Evolutionary conservation across 2,329 filamentous ascomycete species (phyloP).

Genomic region (Penicillium oxalicum): DNA sequence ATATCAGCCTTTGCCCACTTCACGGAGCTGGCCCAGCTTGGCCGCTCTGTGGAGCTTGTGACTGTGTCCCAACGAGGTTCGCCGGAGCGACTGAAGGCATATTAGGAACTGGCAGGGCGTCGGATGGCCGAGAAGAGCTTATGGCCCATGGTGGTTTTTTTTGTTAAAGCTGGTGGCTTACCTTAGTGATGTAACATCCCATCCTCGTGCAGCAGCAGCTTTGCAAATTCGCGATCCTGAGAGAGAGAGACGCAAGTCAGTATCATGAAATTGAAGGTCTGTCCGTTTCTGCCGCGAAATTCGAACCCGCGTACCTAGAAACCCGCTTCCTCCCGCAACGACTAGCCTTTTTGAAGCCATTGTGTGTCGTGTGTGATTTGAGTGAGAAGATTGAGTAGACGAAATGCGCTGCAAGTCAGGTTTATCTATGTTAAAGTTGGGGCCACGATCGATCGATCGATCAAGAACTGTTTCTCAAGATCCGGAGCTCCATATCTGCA

Average conservation of each 20-base stretch:
- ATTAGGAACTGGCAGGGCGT: slow-evolving; percentile 3
- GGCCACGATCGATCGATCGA: slow-evolving; percentile 7
- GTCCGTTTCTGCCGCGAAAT: background rate
- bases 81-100: slow-evolving; percentile 67
- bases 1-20: slow-evolving; percentile 86
- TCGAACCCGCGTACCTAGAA: slow-evolving; percentile 55
- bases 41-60: slow-evolving; percentile 63
- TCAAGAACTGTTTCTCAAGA: slow-evolving; percentile 3
- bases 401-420: background rate
- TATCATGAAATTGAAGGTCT: background rate
- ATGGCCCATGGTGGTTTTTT: too few relatives aligned
- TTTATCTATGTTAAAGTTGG: background rate
- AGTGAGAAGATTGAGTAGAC: background rate
- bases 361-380: background rate
- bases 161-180: slow-evolving; percentile 36
- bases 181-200: slow-evolving; percentile 92
- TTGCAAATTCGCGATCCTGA: slow-evolving; percentile 77
- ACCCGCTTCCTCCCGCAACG: slow-evolving; percentile 90
- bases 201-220: slow-evolving; percentile 75
- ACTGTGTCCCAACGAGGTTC: slow-evolving; percentile 78
- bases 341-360: slow-evolving; percentile 70
- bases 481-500: slow-evolving; percentile 7
- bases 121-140: background rate
- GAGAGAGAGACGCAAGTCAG: slow-evolving; percentile 12
- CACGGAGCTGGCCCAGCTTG: slow-evolving; percentile 75